Evolutionary conservation across 805 yeast genomes (phyloP), one percentile per base, ranked within the genome.

Genomic region (Isabelozyma heimii): DNA sequence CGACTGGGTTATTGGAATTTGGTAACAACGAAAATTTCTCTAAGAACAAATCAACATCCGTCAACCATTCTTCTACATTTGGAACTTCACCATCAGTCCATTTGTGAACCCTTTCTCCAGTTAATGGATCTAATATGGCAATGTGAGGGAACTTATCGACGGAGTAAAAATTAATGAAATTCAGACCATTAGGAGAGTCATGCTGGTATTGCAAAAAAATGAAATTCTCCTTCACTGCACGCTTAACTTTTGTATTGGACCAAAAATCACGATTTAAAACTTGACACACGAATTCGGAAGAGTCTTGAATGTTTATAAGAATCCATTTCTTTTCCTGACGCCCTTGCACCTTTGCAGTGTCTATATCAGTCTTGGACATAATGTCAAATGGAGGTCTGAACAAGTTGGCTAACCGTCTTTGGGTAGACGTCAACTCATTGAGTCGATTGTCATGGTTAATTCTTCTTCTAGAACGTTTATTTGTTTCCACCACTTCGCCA

Each of bases 321-420:
- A 94, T 77, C 97, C 97, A 91, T 66, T 85, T 89, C 46, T 81
- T 73, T 50, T 73, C 76, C 30, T 66, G 67, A 49, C 85, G 77
- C 1, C 96, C 97, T 52, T 76, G 74, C 1, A 59, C 54, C 55
- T 84, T 88, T 2, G 98, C 98, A 5, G 75, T 72, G 39, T 89
- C 94, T n/a, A 94, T 65, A 47, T 80, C 81, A 14, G 83, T 54
- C 54, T 79, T 82, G 16, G 84, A 76, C 60, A 94, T 90, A 33
- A 94, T 70, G 57, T 92, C 97, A 71, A 89, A 92, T 0, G 99
- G 99, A 0, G 99, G 98, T 52, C 92, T 77, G 67, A 92, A 94
- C 27, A 94, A 73, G 52, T 79, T 79, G 4, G 97, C 97, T 43
- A 94, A 72, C 45, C 95, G 75, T 54, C 83, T 76, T 66, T 81